Percentiles rank a stretch among this genome's conserved stretches.
Conservation (phyloP, 1,284 basidiomycete genomes). For the Ustilago sp. region DNA sequence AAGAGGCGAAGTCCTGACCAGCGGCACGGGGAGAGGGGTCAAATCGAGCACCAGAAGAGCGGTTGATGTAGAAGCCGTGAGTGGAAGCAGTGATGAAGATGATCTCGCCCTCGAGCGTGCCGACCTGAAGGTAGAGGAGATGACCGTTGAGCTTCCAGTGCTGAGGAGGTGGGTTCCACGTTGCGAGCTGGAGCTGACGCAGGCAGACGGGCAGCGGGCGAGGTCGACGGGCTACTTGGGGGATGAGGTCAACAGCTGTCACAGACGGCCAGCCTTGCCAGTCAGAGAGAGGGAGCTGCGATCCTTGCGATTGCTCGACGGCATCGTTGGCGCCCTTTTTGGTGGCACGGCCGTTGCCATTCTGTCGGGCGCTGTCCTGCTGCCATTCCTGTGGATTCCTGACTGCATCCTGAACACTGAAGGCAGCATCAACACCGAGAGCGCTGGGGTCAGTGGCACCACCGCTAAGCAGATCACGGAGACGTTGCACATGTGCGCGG, state of each 20-base stretch:
- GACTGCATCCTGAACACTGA: slow-evolving; percentile 72
- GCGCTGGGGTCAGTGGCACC: slow-evolving; percentile 70
- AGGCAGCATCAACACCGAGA: slow-evolving; percentile 71
- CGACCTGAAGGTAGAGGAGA: slow-evolving; percentile 73
- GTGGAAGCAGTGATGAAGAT: slow-evolving; percentile 73
- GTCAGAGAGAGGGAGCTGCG: slow-evolving; percentile 65
- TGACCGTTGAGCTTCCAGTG: slow-evolving; percentile 73
- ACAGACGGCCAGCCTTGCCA: slow-evolving; percentile 70
- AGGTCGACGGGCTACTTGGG: slow-evolving; percentile 59
- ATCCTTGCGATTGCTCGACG: slow-evolving; percentile 10
- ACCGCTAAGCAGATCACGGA: slow-evolving; percentile 72
- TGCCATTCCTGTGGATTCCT: slow-evolving; percentile 70
- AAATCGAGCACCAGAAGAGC: slow-evolving; percentile 69
- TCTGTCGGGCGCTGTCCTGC: slow-evolving; percentile 31
- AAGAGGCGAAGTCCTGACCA: slow-evolving; percentile 66
- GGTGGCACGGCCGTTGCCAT: slow-evolving; percentile 29
- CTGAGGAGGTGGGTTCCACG: slow-evolving; percentile 75
- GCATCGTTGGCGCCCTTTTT: slow-evolving; percentile 29
- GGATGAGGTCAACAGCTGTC: slow-evolving; percentile 68
- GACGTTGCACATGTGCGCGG: slow-evolving; percentile 71
- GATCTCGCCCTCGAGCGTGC: slow-evolving; percentile 74
- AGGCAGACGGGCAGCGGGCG: slow-evolving; percentile 70
- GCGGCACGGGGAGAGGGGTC: slow-evolving; percentile 60
- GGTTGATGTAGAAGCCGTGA: slow-evolving; percentile 74
- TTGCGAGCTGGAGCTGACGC: slow-evolving; percentile 72